Percentiles rank a stretch among this genome's conserved stretches.
phyloP scores from a whole-genome alignment of 495 filamentous ascomycete species.

The Hyaloscypha hepaticicola region DNA sequence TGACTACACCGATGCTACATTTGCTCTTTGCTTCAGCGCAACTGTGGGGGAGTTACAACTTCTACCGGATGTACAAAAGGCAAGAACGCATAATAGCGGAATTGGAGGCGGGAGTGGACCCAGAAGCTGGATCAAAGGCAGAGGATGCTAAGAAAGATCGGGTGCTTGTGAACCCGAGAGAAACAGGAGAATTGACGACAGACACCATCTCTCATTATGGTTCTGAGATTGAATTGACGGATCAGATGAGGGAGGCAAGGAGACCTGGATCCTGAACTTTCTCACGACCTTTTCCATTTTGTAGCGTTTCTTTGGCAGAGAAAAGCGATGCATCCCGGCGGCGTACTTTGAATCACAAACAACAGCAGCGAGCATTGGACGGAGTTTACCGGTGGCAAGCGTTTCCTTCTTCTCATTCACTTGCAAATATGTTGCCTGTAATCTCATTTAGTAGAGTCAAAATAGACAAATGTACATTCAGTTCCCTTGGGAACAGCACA shows the following conservation, averaged over 20 bases:
- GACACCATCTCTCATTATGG: not conserved
- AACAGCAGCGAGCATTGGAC: not conserved
- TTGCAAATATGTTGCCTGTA: not conserved
- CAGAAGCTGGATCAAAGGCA: not conserved
- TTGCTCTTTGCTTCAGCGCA: constrained; percentile 44
- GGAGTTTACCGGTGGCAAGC: not conserved
- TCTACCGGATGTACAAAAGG: constrained; percentile 43
- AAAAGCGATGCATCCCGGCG: not conserved
- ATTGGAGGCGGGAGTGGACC: constrained; percentile 6
- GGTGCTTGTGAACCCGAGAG: not conserved
- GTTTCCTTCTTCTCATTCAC: not conserved
- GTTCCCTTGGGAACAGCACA: not conserved
- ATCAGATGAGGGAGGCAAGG: not conserved
- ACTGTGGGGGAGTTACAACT: constrained; percentile 45
- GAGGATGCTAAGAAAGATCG: not conserved
- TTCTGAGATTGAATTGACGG: not conserved
- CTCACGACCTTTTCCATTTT: not conserved
- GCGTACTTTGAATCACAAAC: not conserved
- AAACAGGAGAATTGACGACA: not conserved
- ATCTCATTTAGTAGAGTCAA: not conserved
- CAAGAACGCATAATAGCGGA: constrained; percentile 35
- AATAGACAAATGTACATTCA: not conserved
- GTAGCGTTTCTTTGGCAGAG: not conserved
- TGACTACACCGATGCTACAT: constrained; percentile 50
- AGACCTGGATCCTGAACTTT: not conserved